Evolutionary conservation across 2,329 filamentous ascomycete genomes (phyloP).

Genomic region (Botrytis tulipae): DNA sequence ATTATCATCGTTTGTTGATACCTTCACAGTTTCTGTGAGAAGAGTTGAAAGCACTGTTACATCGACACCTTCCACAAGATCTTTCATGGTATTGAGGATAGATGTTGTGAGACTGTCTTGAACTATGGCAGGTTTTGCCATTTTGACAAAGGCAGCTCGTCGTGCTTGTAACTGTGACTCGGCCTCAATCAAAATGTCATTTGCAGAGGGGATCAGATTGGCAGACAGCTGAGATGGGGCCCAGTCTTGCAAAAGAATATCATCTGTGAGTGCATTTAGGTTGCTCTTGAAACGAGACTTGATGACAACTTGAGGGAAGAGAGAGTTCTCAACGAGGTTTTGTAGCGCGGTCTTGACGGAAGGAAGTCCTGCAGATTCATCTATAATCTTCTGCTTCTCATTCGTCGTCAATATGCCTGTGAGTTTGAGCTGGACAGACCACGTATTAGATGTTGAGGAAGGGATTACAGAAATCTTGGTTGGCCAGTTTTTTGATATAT

Average conservation of each 20-base stretch:
- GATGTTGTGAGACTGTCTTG: background rate
- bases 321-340: background rate
- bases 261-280: accelerated
- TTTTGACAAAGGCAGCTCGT: background rate
- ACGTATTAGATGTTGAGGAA: background rate
- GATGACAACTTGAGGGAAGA: background rate
- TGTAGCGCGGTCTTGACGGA: background rate
- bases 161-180: background rate
- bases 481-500: background rate
- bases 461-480: background rate
- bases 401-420: background rate
- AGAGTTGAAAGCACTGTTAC: background rate
- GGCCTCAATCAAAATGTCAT: background rate
- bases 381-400: background rate
- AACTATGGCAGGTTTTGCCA: background rate
- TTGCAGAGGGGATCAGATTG: background rate
- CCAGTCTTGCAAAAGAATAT: background rate
- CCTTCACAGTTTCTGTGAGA: background rate
- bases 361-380: background rate
- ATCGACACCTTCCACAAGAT: background rate
- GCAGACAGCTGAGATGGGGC: background rate
- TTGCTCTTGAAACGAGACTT: background rate
- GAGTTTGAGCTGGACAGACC: background rate
- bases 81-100: background rate
- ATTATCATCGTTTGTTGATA: background rate